These are phyloP conservation scores for Elsinoe batatas DNA, from an alignment of 2,329 filamentous ascomycete species.

Conservation along the genomic window DNA sequence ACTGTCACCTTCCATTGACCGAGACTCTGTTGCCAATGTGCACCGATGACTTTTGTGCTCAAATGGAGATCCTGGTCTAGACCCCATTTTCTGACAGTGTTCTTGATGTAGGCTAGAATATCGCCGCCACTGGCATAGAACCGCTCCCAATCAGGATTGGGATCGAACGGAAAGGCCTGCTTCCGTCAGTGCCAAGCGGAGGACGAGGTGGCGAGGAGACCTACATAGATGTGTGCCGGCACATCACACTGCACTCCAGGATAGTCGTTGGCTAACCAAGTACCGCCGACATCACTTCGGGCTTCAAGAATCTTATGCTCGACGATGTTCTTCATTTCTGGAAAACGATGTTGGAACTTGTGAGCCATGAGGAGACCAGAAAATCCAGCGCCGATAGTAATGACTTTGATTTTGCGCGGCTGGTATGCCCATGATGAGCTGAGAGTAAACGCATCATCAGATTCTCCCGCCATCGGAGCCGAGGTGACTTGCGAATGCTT, in stretches of 20 bases:
- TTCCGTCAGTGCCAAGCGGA: neutral
- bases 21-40: slow-evolving; percentile 30
- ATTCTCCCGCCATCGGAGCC: neutral
- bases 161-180: neutral
- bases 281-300: slow-evolving; percentile 30
- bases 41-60: slow-evolving; percentile 29
- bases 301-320: slow-evolving; percentile 24
- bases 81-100: slow-evolving; percentile 30
- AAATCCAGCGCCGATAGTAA: slow-evolving; percentile 27
- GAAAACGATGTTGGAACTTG: slow-evolving; percentile 28
- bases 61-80: slow-evolving; percentile 32
- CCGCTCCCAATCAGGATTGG: slow-evolving; percentile 8
- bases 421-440: neutral
- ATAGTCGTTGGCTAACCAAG: slow-evolving; percentile 32
- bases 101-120: slow-evolving; percentile 35
- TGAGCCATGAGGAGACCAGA: slow-evolving; percentile 32
- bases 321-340: slow-evolving; percentile 1
- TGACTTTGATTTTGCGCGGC: slow-evolving; percentile 19
- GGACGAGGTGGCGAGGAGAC: neutral
- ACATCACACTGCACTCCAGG: slow-evolving; percentile 30
- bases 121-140: slow-evolving; percentile 33
- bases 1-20: slow-evolving; percentile 27
- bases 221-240: slow-evolving; percentile 17
- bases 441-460: neutral
- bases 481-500: neutral